A percentile compares a stretch with the other conserved stretches of the same genome.
Evolutionary conservation across 768 basidiomycete species (phyloP).

Genomic region (Rhizopogon sp.): DNA sequence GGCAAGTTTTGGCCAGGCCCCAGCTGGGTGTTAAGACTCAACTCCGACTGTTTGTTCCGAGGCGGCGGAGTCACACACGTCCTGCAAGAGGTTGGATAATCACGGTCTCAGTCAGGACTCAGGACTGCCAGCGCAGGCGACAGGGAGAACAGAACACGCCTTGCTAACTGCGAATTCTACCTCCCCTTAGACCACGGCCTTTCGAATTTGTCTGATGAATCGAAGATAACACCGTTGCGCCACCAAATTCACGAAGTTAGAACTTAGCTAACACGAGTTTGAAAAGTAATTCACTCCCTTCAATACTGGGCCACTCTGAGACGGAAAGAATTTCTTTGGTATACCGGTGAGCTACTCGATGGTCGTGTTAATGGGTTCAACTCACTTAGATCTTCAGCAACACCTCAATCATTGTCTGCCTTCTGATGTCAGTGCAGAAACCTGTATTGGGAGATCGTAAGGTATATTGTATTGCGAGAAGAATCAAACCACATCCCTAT

Average conservation of each 20-base stretch:
- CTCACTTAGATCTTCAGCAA: neutral
- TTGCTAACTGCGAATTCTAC: neutral
- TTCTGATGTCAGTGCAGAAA: neutral
- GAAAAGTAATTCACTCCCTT: neutral
- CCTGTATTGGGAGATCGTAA: neutral
- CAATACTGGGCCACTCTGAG: neutral
- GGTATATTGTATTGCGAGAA: neutral
- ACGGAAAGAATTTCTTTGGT: neutral
- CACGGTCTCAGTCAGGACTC: too few species aligned
- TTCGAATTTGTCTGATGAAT: constrained; percentile 1
- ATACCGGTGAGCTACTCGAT: neutral
- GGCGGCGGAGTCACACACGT: neutral
- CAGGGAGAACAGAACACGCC: neutral
- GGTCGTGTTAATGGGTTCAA: neutral
- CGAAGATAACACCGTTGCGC: neutral
- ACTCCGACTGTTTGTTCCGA: neutral
- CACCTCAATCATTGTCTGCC: neutral
- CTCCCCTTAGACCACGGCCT: neutral
- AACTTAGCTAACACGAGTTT: neutral
- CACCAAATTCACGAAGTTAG: neutral
- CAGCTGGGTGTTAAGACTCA: too few species aligned
- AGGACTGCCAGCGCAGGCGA: neutral
- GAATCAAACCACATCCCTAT: neutral
- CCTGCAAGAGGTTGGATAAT: neutral
- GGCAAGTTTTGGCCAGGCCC: too few species aligned